Evolutionary conservation across 2,329 filamentous ascomycete genomes (phyloP).

Genomic region (Paramyrothecium sp.): DNA sequence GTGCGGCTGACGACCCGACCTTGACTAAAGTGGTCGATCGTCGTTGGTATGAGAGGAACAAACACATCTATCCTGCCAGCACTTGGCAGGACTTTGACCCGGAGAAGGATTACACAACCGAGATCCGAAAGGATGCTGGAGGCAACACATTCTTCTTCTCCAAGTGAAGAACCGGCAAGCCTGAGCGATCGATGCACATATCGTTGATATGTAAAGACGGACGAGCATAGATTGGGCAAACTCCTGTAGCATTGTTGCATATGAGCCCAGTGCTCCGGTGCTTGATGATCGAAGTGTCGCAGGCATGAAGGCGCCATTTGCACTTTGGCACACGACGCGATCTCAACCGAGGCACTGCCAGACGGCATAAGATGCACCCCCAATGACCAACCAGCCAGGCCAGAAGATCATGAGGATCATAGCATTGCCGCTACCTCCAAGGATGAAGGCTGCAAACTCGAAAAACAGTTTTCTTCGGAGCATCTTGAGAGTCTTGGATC

Average conservation of each 20-base stretch:
- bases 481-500: slow-evolving; percentile 30
- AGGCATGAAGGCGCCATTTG: too few species aligned
- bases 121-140: slow-evolving; percentile 77
- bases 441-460: slow-evolving; percentile 50
- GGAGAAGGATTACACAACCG: slow-evolving; percentile 76
- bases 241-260: too few species aligned
- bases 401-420: slow-evolving; percentile 53
- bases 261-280: background rate
- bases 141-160: slow-evolving; percentile 94
- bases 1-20: slow-evolving; percentile 72
- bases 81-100: slow-evolving; percentile 95
- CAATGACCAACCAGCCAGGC: slow-evolving; percentile 55
- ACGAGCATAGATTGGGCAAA: background rate
- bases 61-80: slow-evolving; percentile 96
- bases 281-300: background rate
- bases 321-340: background rate
- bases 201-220: background rate
- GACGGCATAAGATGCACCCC: slow-evolving; percentile 26
- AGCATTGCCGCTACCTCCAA: slow-evolving; percentile 45
- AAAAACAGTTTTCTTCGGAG: slow-evolving; percentile 47
- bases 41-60: slow-evolving; percentile 95
- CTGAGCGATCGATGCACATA: background rate
- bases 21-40: slow-evolving; percentile 93
- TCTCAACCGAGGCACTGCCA: slow-evolving; percentile 33
- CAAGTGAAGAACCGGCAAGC: slow-evolving; percentile 21